Conservation (phyloP, 805 yeast species). For the Brettanomyces anomalus region DNA sequence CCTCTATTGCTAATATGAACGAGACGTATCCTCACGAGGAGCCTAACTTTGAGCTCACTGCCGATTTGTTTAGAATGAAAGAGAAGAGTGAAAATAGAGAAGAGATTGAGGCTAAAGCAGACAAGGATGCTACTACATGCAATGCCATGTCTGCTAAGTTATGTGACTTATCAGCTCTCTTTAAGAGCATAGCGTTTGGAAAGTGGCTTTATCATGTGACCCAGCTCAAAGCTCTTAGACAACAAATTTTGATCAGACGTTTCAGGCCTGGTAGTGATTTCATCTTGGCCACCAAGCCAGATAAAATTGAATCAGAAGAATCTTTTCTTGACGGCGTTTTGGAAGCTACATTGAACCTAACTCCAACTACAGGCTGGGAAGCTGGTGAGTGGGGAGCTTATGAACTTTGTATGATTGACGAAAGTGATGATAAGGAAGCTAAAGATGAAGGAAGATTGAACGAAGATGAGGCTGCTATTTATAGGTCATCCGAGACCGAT, state of each 20-base stretch:
- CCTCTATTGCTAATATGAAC: constrained; percentile 24
- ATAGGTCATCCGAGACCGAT: constrained; percentile 55
- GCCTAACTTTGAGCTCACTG: constrained; percentile 41
- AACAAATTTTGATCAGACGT: constrained; percentile 67
- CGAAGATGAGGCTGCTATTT: constrained; percentile 80
- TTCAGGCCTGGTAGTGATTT: constrained; percentile 95
- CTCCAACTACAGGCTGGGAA: constrained; percentile 81
- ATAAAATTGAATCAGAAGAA: constrained; percentile 9
- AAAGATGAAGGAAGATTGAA: constrained; percentile 13
- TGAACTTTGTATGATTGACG: constrained; percentile 76
- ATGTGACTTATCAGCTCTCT: constrained; percentile 45
- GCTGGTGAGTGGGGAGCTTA: constrained; percentile 92
- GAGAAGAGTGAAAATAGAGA: constrained; percentile 6
- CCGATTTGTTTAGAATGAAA: constrained; percentile 7
- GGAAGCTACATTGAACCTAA: constrained; percentile 75
- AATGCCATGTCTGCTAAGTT: constrained; percentile 28
- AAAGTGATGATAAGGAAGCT: constrained; percentile 31
- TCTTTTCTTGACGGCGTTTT: constrained; percentile 40
- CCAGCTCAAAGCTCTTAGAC: constrained; percentile 49
- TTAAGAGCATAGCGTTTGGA: constrained; percentile 52
- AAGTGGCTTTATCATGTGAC: constrained; percentile 65
- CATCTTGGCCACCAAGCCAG: constrained; percentile 67
- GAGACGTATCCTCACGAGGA: constrained; percentile 32
- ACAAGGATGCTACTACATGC: constrained; percentile 11
- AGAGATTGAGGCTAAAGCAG: constrained; percentile 6